Base-by-base conservation (phyloP, 2,329 filamentous ascomycete genomes). In the Sclerotinia sclerotiorum region DNA sequence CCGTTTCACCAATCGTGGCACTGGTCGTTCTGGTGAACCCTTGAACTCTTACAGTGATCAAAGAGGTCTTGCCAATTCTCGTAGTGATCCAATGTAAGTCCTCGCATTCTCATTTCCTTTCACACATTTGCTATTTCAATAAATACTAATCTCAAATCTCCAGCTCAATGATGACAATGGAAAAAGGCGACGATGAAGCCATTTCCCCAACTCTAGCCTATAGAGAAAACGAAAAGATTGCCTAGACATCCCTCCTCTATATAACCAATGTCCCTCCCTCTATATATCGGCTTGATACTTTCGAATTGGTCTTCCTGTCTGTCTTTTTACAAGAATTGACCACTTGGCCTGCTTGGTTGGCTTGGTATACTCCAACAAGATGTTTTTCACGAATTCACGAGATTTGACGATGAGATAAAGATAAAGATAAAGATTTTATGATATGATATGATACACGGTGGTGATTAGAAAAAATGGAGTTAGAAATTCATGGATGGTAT, bases 161-260 rank as follows among this genome's bases (percentile, higher is more conserved):
- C 15, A 66, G 64, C 32, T 60, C 64, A 7, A 27, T 66, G 64
- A 66, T 66, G 44, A 66, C 64, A 8, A 15, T 51, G 19, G 64
- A 66, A 10, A 66, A 66, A n/a, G 64, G 42, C 15, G 44, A 66
- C 2, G 64, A 66, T 44, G 64, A 66, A 1, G 42, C 58, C 0
- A 51, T 62, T 13, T 62, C 46, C 15, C 58, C 58, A 35, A 62
- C 58, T 39, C 46, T 62, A 0, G 58, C 46, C 13, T 62, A 62
- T 3, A 49, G 58, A 62, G 58, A 49, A 15, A 62, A 62, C 15
- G 58, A 62, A 8, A 62, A 62, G 32, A 62, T 62, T 49, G 29
- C 15, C 13, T 62, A 51, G 15, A 3, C 44, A 35, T 2, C 6
- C 44, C 49, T n/a, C 21, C 21, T 62, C 27, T 6, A 49, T 39